These are phyloP conservation scores for Phylloporus rhodoxanthus DNA, from an alignment of 768 basidiomycete species.

Conservation along the genomic window DNA sequence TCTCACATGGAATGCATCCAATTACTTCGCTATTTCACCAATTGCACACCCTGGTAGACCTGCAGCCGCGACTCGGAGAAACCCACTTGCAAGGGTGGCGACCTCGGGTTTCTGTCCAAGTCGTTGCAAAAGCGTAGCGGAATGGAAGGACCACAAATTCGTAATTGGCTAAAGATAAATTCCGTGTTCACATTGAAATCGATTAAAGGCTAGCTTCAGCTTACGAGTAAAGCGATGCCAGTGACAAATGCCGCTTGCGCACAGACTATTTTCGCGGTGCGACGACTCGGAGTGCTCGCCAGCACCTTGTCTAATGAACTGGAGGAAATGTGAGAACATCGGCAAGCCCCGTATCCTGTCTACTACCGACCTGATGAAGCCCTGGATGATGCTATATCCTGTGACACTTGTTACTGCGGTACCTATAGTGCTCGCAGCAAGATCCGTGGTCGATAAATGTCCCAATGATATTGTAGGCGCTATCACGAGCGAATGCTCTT, in stretches of 20 bases:
- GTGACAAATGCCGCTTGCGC: conserved; percentile 19
- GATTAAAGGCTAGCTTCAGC: not conserved
- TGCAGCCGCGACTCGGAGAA: conserved; percentile 35
- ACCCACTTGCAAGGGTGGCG: conserved; percentile 34
- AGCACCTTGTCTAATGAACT: conserved; percentile 22
- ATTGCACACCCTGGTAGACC: conserved; percentile 45
- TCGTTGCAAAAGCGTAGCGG: conserved; percentile 35
- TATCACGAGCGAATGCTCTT: conserved; percentile 23
- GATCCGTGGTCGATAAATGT: conserved; percentile 47
- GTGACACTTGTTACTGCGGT: conserved; percentile 39
- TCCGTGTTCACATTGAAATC: not conserved
- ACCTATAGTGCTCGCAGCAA: conserved; percentile 45
- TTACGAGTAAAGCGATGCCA: conserved; percentile 21
- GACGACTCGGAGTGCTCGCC: conserved; percentile 8
- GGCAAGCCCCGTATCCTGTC: not conserved
- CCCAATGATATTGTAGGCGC: conserved; percentile 39
- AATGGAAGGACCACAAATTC: conserved; percentile 17
- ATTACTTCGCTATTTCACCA: conserved; percentile 36
- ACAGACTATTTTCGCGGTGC: conserved; percentile 13
- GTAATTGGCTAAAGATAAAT: conserved; percentile 18
- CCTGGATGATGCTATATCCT: conserved; percentile 39
- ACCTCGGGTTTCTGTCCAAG: conserved; percentile 36
- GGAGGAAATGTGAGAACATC: conserved; percentile 9
- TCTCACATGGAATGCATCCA: not conserved
- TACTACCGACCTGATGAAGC: conserved; percentile 33